Conservation (phyloP, 495 filamentous ascomycete genomes). For the Glonium stellatum region DNA sequence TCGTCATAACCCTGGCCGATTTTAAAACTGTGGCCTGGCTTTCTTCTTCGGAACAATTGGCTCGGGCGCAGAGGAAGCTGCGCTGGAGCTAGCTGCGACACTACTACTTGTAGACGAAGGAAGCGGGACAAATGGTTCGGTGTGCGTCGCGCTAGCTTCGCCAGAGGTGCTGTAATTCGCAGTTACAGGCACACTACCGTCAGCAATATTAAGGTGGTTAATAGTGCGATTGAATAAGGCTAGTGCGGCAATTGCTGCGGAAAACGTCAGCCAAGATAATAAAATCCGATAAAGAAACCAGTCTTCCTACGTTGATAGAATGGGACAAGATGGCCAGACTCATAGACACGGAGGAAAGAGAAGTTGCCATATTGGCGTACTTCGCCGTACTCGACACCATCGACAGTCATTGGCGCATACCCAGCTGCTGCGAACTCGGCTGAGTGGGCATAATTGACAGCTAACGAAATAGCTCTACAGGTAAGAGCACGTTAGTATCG, state of each 20-base stretch:
- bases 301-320: conserved; percentile 24
- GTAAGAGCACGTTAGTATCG: neutral
- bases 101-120: conserved; percentile 19
- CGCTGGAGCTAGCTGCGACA: neutral
- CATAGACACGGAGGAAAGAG: conserved; percentile 40
- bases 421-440: conserved; percentile 48
- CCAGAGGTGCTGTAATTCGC: conserved; percentile 43
- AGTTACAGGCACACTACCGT: conserved; percentile 34
- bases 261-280: neutral
- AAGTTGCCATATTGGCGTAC: conserved; percentile 43
- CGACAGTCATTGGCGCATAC: conserved; percentile 42
- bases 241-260: conserved; percentile 7
- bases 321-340: conserved; percentile 37
- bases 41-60: neutral
- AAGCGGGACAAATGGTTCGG: conserved; percentile 47
- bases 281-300: neutral
- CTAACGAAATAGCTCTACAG: conserved; percentile 44
- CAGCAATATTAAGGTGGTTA: conserved; percentile 10
- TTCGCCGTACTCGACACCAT: conserved; percentile 39
- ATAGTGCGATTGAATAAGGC: conserved; percentile 19
- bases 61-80: neutral
- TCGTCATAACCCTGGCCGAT: neutral
- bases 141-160: conserved; percentile 48
- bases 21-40: neutral
- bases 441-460: conserved; percentile 41